Base-by-base conservation (phyloP, 2,329 filamentous ascomycete species). In the Neopestalotiopsis clavispora region DNA sequence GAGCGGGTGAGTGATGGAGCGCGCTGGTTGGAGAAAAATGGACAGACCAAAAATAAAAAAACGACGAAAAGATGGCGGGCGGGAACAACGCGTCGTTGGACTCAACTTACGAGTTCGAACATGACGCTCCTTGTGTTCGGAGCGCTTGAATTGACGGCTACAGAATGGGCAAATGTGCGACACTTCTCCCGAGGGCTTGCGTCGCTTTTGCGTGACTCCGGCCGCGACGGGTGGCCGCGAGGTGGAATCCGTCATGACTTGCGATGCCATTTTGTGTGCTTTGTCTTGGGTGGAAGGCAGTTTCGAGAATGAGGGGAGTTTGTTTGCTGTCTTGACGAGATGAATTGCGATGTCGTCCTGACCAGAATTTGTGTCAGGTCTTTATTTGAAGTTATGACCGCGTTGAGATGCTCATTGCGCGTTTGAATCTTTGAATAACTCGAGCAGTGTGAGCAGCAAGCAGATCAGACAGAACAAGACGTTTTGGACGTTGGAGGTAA, bases 121-220 rank as follows among this genome's bases (percentile, higher is more conserved):
- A 75, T 84, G 83, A 68, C 83, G 80, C 70, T 83, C 82, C 68
- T 84, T 71, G 73, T 84, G 83, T 73, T 84, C 83, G 56, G 82
- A 82, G 28, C 83, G 79, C 73, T 84, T 83, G 77, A 84, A 84
- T 61, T 75, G 78, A 60, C 83, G 75, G 63, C 78, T 80, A 69
- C 83, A 84, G 72, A 83, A 81, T 17, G 59, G 59, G 40, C 59
- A 62, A n/a, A 38, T 34, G 59, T 62, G 59, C 12, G 59, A 38
- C 34, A 13, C n/a, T 40, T 38, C 59, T 14, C 59, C 59, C 30
- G 59, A 62, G n/a, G 59, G 32, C 59, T 62, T 62, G 59, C 59
- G 59, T 20, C 59, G 59, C 59, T 62, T 62, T 62, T 62, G 59
- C 14, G 34, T 32, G 59, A 14, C 59, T 38, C 28, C 45, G 6